Percentiles rank a stretch among this genome's conserved stretches.
These are phyloP conservation scores for Allomyces arbusculus DNA, from an alignment of 192 early-diverging fungal genomes.

Conservation along the genomic window DNA sequence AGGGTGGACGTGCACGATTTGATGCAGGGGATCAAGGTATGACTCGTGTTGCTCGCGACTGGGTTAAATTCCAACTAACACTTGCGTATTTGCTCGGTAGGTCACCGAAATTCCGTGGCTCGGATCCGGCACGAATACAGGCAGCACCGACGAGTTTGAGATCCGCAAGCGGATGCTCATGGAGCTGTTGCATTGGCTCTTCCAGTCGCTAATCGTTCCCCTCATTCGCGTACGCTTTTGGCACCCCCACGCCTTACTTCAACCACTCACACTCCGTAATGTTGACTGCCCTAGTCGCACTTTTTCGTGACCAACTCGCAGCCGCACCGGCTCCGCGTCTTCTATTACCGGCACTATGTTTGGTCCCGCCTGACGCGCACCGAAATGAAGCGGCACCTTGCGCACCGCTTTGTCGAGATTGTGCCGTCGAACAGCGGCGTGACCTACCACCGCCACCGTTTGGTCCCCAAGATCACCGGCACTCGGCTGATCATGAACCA, in stretches of 20 bases:
- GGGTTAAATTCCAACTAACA: slow-evolving; percentile 4
- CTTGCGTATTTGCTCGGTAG: slow-evolving; percentile 7
- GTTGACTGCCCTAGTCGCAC: slow-evolving; percentile 15
- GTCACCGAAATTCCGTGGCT: neutral
- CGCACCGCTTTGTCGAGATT: too few species aligned
- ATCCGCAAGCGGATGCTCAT: slow-evolving; percentile 32
- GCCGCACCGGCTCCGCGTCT: slow-evolving; percentile 33
- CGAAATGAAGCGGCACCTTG: too few species aligned
- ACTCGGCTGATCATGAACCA: slow-evolving; percentile 59
- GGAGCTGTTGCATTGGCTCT: slow-evolving; percentile 45
- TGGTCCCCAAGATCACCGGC: slow-evolving; percentile 59
- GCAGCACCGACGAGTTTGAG: neutral
- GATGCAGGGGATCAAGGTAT: slow-evolving; percentile 31
- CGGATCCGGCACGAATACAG: slow-evolving; percentile 2
- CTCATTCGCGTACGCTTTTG: slow-evolving; percentile 26
- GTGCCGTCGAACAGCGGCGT: too few species aligned
- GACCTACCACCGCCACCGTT: slow-evolving; percentile 11
- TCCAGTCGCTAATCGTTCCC: slow-evolving; percentile 32
- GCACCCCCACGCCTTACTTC: neutral
- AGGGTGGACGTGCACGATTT: slow-evolving; percentile 29
- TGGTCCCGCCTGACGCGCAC: slow-evolving; percentile 22
- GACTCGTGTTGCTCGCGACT: slow-evolving; percentile 7
- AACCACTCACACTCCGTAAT: neutral
- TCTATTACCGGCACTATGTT: slow-evolving; percentile 57
- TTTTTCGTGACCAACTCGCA: slow-evolving; percentile 71